phyloP scores from a whole-genome alignment of 2,329 filamentous ascomycete species.

The Fusarium pseudoanthophilum region DNA sequence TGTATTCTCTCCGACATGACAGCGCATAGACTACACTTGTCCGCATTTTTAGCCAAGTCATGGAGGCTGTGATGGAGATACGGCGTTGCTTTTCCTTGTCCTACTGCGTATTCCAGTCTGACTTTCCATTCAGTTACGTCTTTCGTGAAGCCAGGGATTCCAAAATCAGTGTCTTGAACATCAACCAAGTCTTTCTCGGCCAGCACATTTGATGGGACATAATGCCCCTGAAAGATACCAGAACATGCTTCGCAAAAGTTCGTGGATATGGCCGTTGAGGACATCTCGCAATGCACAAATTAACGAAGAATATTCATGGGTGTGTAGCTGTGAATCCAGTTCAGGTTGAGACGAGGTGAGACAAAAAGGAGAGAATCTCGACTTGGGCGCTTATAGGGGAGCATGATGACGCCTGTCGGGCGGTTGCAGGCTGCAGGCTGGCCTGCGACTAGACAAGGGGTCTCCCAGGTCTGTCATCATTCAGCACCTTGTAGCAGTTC shows the following conservation, averaged over 20 bases:
- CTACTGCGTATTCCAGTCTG: not conserved
- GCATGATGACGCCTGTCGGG: not conserved
- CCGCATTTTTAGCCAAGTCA: conserved; percentile 1
- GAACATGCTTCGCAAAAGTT: conserved; percentile 14
- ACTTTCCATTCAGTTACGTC: conserved; percentile 1
- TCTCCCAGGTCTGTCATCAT: not conserved
- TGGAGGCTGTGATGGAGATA: conserved; percentile 21
- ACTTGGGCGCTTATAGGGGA: not conserved
- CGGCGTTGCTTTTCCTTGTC: not conserved
- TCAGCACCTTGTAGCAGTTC: not conserved
- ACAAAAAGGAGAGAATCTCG: not conserved
- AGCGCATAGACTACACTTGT: conserved; percentile 27
- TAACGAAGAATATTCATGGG: too few relatives aligned
- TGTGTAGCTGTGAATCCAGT: too few relatives aligned
- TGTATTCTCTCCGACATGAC: conserved; percentile 24
- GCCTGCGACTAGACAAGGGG: not conserved
- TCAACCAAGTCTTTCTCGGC: conserved; percentile 5
- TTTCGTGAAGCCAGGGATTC: not conserved
- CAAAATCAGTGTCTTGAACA: not conserved
- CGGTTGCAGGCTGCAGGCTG: not conserved
- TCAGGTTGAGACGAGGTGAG: not conserved
- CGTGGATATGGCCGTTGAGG: not conserved
- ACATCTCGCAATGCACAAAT: not conserved
- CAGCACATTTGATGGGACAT: conserved; percentile 3
- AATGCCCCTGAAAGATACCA: conserved; percentile 23